These are phyloP conservation scores for Saussurea involucrata DNA, from an alignment of 129 eudicot species.

Conservation along the genomic window DNA sequence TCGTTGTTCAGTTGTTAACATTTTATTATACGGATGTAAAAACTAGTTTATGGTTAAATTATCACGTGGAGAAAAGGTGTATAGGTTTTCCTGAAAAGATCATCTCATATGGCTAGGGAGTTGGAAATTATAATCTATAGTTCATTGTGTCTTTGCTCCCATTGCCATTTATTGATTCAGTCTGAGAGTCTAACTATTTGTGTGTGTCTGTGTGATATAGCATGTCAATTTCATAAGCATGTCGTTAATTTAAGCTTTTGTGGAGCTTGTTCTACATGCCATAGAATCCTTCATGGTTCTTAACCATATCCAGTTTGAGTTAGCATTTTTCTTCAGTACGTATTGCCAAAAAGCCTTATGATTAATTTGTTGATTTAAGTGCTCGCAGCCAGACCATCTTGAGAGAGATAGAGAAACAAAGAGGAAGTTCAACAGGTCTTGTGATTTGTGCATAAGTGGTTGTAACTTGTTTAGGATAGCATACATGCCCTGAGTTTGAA, in stretches of 20 bases:
- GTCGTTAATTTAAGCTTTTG: background rate
- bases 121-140: background rate
- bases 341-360: background rate
- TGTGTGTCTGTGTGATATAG: background rate
- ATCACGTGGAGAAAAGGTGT: background rate
- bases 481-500: background rate
- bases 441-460: background rate
- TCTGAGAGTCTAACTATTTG: background rate
- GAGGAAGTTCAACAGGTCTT: background rate
- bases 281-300: background rate
- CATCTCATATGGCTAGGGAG: constrained; percentile 2
- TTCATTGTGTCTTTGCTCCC: background rate
- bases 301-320: background rate
- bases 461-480: background rate
- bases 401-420: background rate
- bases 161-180: background rate
- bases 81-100: background rate
- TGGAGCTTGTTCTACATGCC: background rate
- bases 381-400: background rate
- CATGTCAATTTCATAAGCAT: background rate
- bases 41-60: background rate
- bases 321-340: background rate
- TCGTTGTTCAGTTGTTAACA: background rate
- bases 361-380: background rate
- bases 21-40: background rate